These are phyloP conservation scores for Persicaria maculosa DNA, from an alignment of 148 eudicot species.

Conservation along the genomic window DNA sequence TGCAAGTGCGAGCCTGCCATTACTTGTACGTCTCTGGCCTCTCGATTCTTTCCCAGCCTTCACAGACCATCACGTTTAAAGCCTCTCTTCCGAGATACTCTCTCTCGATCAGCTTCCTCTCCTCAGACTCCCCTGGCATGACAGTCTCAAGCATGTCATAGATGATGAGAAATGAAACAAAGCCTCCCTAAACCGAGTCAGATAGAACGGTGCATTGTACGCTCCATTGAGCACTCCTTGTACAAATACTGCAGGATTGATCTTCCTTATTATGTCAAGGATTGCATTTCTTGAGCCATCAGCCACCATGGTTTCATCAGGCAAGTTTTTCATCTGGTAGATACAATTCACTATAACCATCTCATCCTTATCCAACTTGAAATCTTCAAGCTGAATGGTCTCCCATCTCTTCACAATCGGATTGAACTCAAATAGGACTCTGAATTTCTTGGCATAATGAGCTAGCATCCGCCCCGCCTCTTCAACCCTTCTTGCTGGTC, in stretches of 20 bases:
- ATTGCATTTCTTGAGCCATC: conserved; percentile 43
- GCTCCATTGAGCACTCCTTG: conserved; percentile 60
- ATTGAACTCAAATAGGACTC: conserved; percentile 54
- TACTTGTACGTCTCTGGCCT: conserved; percentile 70
- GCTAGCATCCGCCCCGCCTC: conserved; percentile 62
- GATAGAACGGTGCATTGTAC: conserved; percentile 52
- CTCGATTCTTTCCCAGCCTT: conserved; percentile 68
- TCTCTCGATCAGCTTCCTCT: conserved; percentile 48
- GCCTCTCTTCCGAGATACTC: conserved; percentile 56
- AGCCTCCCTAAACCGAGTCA: conserved; percentile 61
- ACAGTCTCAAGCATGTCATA: conserved; percentile 63
- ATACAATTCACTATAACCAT: conserved; percentile 48
- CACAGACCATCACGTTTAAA: conserved; percentile 62
- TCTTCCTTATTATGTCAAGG: conserved; percentile 38
- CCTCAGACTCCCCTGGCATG: conserved; percentile 42
- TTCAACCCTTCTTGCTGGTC: conserved; percentile 52
- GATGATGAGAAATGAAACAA: conserved; percentile 55
- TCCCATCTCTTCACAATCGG: conserved; percentile 65
- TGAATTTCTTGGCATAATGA: conserved; percentile 44
- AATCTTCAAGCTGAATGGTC: conserved; percentile 38
- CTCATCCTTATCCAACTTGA: conserved; percentile 50
- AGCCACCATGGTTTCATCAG: conserved; percentile 45
- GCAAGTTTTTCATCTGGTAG: conserved; percentile 45
- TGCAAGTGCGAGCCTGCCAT: conserved; percentile 45
- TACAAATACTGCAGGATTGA: conserved; percentile 47